A percentile compares a stretch with the other conserved stretches of the same genome.
Conservation (phyloP, 805 yeast species). For the Peterozyma xylosa region DNA sequence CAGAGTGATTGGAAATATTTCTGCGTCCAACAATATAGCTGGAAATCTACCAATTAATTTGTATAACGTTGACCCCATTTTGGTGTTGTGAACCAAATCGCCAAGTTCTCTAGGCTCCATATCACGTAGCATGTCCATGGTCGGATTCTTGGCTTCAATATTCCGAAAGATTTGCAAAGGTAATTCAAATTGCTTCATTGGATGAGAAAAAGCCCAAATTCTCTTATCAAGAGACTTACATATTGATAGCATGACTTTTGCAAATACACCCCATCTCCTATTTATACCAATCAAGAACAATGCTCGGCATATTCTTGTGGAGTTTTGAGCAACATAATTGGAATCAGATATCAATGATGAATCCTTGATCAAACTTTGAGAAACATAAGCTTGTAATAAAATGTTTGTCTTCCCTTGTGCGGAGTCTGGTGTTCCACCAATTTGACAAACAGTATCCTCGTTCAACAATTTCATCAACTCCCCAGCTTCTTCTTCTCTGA, state of each 20-base stretch:
- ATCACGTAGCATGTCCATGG: conserved; percentile 68
- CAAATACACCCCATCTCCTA: conserved; percentile 84
- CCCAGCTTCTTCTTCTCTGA: conserved; percentile 76
- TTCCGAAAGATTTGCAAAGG: conserved; percentile 59
- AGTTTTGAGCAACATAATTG: conserved; percentile 91
- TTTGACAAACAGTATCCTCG: conserved; percentile 65
- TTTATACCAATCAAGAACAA: conserved; percentile 80
- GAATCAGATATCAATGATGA: conserved; percentile 82
- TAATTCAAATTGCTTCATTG: conserved; percentile 78
- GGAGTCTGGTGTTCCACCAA: conserved; percentile 68
- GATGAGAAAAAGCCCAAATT: conserved; percentile 88
- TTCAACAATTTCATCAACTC: conserved; percentile 64
- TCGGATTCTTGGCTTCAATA: conserved; percentile 55
- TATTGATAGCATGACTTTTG: conserved; percentile 66
- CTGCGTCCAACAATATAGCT: conserved; percentile 62
- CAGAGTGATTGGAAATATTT: conserved; percentile 81
- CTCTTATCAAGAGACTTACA: conserved; percentile 83
- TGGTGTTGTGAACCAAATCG: conserved; percentile 76
- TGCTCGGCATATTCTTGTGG: conserved; percentile 90
- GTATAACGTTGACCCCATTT: conserved; percentile 61
- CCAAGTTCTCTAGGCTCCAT: conserved; percentile 75
- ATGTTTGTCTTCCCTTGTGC: conserved; percentile 84
- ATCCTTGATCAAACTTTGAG: conserved; percentile 64
- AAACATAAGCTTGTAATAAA: conserved; percentile 80
- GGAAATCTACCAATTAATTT: conserved; percentile 70